These are phyloP conservation scores for Pachysandra terminalis DNA, from an alignment of 164 flowering plant genomes.

Conservation along the genomic window DNA sequence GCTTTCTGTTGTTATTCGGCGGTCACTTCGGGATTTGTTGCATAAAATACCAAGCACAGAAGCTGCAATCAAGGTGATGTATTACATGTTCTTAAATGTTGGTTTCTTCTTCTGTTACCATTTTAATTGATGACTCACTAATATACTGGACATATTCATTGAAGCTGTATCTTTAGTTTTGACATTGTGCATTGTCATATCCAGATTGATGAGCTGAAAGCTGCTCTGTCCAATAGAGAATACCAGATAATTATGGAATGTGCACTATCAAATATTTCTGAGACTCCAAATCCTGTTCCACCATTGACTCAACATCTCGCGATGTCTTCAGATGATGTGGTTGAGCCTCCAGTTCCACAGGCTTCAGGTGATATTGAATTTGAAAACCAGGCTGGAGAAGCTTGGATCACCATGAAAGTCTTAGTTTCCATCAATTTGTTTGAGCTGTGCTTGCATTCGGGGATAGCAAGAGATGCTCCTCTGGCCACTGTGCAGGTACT, in stretches of 20 bases:
- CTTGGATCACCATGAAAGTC: conserved; percentile 60
- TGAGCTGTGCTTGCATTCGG: conserved; percentile 67
- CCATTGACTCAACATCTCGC: conserved; percentile 29
- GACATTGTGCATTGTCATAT: not conserved
- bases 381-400: conserved; percentile 28
- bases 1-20: conserved; percentile 65
- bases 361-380: conserved; percentile 22
- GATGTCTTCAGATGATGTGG: conserved; percentile 27
- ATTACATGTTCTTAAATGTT: not conserved
- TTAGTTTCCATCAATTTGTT: conserved; percentile 58
- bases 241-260: conserved; percentile 90
- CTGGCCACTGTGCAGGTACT: conserved; percentile 92
- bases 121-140: not conserved
- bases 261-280: conserved; percentile 77
- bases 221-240: conserved; percentile 74
- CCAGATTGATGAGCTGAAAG: conserved; percentile 80
- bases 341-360: conserved; percentile 20
- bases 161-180: not conserved
- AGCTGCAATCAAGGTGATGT: conserved; percentile 59
- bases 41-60: conserved; percentile 78
- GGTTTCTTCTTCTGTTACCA: not conserved
- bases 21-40: conserved; percentile 86
- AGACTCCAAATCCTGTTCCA: conserved; percentile 63
- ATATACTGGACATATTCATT: no score
- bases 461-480: conserved; percentile 64